A percentile compares a stretch with the other conserved stretches of the same genome.
These are phyloP conservation scores for Scheffersomyces lignicola DNA, from an alignment of 1,139 yeast genomes.

Conservation along the genomic window DNA sequence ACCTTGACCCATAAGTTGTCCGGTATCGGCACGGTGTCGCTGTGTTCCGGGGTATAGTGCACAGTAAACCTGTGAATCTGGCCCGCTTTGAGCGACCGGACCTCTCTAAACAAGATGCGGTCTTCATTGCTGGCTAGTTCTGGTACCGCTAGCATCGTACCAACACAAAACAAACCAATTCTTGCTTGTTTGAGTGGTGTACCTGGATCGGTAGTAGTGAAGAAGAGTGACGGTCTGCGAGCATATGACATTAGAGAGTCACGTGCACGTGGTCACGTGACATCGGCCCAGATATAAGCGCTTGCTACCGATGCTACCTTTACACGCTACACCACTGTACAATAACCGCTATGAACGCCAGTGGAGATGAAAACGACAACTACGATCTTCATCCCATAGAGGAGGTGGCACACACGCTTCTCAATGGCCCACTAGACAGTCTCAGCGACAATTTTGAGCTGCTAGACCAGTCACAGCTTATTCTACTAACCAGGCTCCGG, in stretches of 20 bases:
- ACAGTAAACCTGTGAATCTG: conserved; percentile 38
- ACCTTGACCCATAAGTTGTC: conserved; percentile 59
- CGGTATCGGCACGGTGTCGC: conserved; percentile 19
- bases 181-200: too few relatives aligned
- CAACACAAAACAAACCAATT: too few relatives aligned
- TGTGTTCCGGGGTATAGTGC: conserved; percentile 30
- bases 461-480: conserved; percentile 57
- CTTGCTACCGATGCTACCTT: too few relatives aligned
- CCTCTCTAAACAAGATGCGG: conserved; percentile 32
- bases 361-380: conserved; percentile 1
- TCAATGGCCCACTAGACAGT: conserved; percentile 54
- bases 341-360: too few relatives aligned
- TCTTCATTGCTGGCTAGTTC: conserved; percentile 16
- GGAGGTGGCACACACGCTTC: conserved; percentile 53
- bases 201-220: too few relatives aligned
- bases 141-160: too few relatives aligned
- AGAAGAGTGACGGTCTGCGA: too few relatives aligned
- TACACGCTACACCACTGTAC: too few relatives aligned
- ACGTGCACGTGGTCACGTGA: too few relatives aligned
- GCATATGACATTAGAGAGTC: too few relatives aligned
- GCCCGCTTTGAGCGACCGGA: conserved; percentile 37
- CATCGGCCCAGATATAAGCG: too few relatives aligned
- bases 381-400: conserved; percentile 54
- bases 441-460: conserved; percentile 52
- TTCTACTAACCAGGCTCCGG: conserved; percentile 49